A percentile compares a stretch with the other conserved stretches of the same genome.
phyloP scores from a whole-genome alignment of 768 basidiomycete genomes.

The Rhizopogon vulgaris region DNA sequence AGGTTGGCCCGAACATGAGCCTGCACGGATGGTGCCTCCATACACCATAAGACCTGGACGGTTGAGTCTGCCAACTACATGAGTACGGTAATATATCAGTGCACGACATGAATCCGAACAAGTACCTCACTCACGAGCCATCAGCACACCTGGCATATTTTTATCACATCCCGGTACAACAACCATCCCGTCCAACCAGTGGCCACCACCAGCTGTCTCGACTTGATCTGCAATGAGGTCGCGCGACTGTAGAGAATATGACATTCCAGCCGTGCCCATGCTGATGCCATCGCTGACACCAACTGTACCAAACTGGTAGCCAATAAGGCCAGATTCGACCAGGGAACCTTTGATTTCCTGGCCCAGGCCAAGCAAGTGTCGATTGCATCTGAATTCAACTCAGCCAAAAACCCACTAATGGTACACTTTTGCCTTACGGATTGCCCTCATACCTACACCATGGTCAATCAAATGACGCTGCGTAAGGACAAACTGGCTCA shows the following conservation, averaged over 20 bases:
- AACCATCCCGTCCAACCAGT: constrained; percentile 98
- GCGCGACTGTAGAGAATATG: constrained; percentile 92
- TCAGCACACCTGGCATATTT: constrained; percentile 99
- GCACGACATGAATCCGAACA: neutral
- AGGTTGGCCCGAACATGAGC: constrained; percentile 83
- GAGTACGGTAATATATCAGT: constrained; percentile 1
- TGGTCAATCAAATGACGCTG: constrained; percentile 8
- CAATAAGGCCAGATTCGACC: constrained; percentile 63
- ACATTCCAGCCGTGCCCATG: constrained; percentile 94
- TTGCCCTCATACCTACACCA: constrained; percentile 91
- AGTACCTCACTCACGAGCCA: constrained; percentile 66
- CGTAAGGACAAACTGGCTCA: constrained; percentile 6
- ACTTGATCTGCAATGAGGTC: constrained; percentile 98
- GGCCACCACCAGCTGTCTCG: constrained; percentile 92
- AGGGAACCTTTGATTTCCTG: constrained; percentile 83
- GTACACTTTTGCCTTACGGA: constrained; percentile 56
- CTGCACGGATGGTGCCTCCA: constrained; percentile 90
- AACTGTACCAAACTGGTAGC: constrained; percentile 96
- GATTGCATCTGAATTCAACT: constrained; percentile 73
- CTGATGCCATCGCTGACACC: constrained; percentile 98
- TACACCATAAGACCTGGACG: constrained; percentile 97
- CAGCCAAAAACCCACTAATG: neutral
- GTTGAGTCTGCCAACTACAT: constrained; percentile 85
- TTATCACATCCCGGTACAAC: constrained; percentile 98
- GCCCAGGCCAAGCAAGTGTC: constrained; percentile 85